Evolutionary conservation across 1,284 basidiomycete genomes (phyloP), one percentile per base, ranked within the genome.

Genomic region (Thecaphora thlaspeos): DNA sequence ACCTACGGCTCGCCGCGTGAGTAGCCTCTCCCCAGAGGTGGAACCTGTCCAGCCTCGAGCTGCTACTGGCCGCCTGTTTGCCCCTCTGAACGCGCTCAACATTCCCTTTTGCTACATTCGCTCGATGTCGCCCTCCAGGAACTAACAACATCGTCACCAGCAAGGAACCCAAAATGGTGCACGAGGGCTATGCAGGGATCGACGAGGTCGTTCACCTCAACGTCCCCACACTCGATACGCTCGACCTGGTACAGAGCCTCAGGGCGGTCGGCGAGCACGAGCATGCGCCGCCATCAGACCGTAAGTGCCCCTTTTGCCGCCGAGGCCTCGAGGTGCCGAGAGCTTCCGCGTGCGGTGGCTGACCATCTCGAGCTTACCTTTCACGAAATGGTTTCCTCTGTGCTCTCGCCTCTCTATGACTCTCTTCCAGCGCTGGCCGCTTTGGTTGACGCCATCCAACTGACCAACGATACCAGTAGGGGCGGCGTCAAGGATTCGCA

Each of bases 381-480:
- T 18, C 47, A 42, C 28, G 32, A 41, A 41, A 14, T 1, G 39
- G 26, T 39, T 21, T 36, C 9, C 17, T 36, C 32, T 34, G 32
- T 17, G 32, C 39, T 9, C 37, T 34, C 26, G 37, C 36, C 7
- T 48, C 26, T 11, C 11, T 5, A 5, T 11, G 7, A 28, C 26
- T 7, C 26, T 11, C 7, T 11, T 11, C 51, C 65, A 94, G 91
- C 91, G 3, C 82, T 95, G 44, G 90, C 92, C 65, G 91, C 87
- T 2, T 79, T 95, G 36, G 87, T 94, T 60, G 90, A 93, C 12
- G 89, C 84, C 1, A 84, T 91, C 47, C 86, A 92, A 76, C 87
- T 89, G 17, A 63, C 76, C n/a, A 60, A 63, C 28, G 63, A 56
- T 7, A 41, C 71, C 18, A 50, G 64, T 10, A 66, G 58, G 15